phyloP scores from a whole-genome alignment of 768 basidiomycete species.

The Psilocybe tampanensis region DNA sequence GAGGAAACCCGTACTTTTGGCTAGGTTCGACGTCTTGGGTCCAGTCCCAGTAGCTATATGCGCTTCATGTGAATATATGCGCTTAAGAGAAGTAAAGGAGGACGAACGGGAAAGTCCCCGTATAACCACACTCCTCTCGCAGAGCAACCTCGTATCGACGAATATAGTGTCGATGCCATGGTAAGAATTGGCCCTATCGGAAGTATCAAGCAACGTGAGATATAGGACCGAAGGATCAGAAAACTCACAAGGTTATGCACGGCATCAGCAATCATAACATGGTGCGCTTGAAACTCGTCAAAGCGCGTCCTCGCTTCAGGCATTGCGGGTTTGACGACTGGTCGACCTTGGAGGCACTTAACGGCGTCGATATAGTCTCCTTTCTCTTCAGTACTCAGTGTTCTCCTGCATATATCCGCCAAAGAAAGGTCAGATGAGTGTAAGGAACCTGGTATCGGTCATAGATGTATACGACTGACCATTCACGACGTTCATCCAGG shows the following conservation, averaged over 20 bases:
- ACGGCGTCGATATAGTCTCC: slow-evolving; percentile 33
- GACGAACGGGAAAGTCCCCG: slow-evolving; percentile 33
- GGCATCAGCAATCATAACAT: slow-evolving; percentile 29
- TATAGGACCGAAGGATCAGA: background rate
- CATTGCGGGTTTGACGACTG: slow-evolving; percentile 23
- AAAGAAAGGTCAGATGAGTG: background rate
- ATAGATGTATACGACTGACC: too few species aligned
- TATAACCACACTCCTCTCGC: slow-evolving; percentile 36
- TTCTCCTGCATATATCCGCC: slow-evolving; percentile 24
- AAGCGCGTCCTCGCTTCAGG: slow-evolving; percentile 32
- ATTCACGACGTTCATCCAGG: too few species aligned
- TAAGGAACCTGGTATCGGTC: too few species aligned
- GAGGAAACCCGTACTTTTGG: slow-evolving; percentile 8
- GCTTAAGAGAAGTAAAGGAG: background rate
- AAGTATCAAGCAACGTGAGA: background rate
- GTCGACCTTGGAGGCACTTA: slow-evolving; percentile 33
- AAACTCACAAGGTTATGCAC: slow-evolving; percentile 37
- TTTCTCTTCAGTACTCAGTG: slow-evolving; percentile 27
- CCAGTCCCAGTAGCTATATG: slow-evolving; percentile 48
- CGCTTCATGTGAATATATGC: background rate
- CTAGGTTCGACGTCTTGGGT: slow-evolving; percentile 29
- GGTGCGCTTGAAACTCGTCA: slow-evolving; percentile 42
- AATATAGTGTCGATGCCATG: slow-evolving; percentile 38
- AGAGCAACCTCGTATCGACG: slow-evolving; percentile 32
- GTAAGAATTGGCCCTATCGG: slow-evolving; percentile 35